These are phyloP conservation scores for Neofusicoccum sp. DNA, from an alignment of 2,329 filamentous ascomycete genomes.

Conservation along the genomic window DNA sequence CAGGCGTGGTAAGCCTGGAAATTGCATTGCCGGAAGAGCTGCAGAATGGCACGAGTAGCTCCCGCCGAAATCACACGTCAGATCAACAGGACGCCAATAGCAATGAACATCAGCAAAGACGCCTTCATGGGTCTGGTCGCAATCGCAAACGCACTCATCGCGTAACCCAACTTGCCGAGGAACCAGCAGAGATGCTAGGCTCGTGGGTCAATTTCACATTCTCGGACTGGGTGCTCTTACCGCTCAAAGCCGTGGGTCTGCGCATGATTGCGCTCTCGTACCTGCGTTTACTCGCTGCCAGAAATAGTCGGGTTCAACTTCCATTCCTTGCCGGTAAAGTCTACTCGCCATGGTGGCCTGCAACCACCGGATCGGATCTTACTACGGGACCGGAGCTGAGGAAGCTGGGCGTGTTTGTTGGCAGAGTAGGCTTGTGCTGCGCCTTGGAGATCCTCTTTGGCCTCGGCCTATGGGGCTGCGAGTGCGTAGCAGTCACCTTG, in stretches of 20 bases:
- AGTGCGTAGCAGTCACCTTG: slow-evolving; percentile 34
- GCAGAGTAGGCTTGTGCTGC: slow-evolving; percentile 37
- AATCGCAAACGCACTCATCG: slow-evolving; percentile 29
- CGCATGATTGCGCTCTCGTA: slow-evolving; percentile 31
- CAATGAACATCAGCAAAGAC: not conserved
- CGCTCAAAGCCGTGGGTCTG: slow-evolving; percentile 34
- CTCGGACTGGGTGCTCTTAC: slow-evolving; percentile 34
- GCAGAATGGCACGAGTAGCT: slow-evolving; percentile 29
- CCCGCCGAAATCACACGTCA: slow-evolving; percentile 13
- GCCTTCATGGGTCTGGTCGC: not conserved
- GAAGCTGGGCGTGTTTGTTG: slow-evolving; percentile 31
- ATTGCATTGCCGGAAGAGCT: slow-evolving; percentile 39
- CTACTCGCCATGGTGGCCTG: slow-evolving; percentile 1
- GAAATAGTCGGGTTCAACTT: not conserved
- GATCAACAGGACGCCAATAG: slow-evolving; percentile 10
- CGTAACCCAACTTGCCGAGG: slow-evolving; percentile 39
- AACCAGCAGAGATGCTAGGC: slow-evolving; percentile 37
- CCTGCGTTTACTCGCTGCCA: slow-evolving; percentile 24
- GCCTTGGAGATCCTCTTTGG: slow-evolving; percentile 37
- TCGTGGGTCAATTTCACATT: slow-evolving; percentile 36
- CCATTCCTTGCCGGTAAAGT: not conserved
- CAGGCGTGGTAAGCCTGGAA: slow-evolving; percentile 41
- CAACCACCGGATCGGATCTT: not conserved
- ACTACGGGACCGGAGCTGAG: slow-evolving; percentile 11
- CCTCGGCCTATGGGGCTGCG: slow-evolving; percentile 36